These are phyloP conservation scores for Phytophthora meadii DNA, from an alignment of 352 stramenopile species.

Conservation along the genomic window DNA sequence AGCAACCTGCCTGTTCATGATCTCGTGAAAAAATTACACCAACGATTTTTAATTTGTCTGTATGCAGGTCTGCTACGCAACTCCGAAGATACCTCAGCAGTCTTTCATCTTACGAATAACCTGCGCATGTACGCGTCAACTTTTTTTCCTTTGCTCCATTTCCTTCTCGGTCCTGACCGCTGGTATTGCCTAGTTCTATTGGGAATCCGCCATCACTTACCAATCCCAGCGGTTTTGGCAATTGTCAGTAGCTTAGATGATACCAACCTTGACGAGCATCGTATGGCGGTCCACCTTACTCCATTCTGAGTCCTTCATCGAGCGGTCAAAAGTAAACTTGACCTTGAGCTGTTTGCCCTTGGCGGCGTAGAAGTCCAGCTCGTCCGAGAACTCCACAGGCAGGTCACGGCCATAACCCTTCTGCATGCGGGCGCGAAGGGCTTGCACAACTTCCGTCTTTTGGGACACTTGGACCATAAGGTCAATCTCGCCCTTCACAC, in stretches of 20 bases:
- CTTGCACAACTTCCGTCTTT: conserved; percentile 85
- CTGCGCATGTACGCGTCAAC: conserved; percentile 32
- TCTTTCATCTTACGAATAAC: conserved; percentile 6
- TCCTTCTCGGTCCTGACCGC: background rate
- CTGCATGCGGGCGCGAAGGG: conserved; percentile 71
- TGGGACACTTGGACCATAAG: conserved; percentile 74
- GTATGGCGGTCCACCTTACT: conserved; percentile 76
- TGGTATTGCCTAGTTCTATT: conserved; percentile 8
- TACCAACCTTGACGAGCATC: conserved; percentile 77
- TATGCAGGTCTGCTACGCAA: conserved; percentile 20
- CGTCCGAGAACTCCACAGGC: conserved; percentile 68
- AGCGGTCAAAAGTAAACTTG: conserved; percentile 77
- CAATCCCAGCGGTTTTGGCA: conserved; percentile 1
- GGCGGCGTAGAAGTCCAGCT: conserved; percentile 72
- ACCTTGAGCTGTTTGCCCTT: conserved; percentile 73
- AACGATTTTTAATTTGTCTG: conserved; percentile 25
- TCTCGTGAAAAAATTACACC: background rate
- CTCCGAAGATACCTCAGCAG: conserved; percentile 7
- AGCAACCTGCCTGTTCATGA: no score
- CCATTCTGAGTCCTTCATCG: conserved; percentile 63
- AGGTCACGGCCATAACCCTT: conserved; percentile 66
- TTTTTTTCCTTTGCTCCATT: conserved; percentile 20
- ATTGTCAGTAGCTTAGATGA: conserved; percentile 51
- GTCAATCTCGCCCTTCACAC: conserved; percentile 79
- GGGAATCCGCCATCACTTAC: conserved; percentile 16